Evolutionary conservation across 768 basidiomycete genomes (phyloP).

Genomic region (Neoboletus brunneissimus): DNA sequence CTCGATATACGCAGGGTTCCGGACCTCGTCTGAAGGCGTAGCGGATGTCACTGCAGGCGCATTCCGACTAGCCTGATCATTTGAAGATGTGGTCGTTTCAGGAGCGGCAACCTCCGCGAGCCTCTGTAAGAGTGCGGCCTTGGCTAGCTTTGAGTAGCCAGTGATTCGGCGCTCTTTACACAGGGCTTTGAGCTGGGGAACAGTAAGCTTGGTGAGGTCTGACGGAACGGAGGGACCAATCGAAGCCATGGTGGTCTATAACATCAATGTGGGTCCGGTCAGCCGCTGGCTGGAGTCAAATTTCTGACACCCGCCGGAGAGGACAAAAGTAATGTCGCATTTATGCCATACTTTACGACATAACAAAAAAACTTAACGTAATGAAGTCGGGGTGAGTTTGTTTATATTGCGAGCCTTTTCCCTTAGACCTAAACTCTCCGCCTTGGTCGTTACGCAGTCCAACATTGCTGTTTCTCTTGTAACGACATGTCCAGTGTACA

Average conservation of each 20-base stretch:
- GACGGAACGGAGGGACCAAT: not conserved
- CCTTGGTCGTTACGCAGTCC: too few relatives aligned
- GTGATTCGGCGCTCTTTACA: conserved; percentile 62
- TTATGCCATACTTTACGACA: too few relatives aligned
- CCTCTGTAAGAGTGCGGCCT: conserved; percentile 54
- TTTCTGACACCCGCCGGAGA: too few relatives aligned
- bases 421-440: too few relatives aligned
- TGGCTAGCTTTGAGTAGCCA: conserved; percentile 68
- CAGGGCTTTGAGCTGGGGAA: conserved; percentile 60
- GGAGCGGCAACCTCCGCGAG: conserved; percentile 19
- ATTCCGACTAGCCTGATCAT: not conserved
- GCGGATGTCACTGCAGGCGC: not conserved
- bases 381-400: too few relatives aligned
- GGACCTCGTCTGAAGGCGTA: not conserved
- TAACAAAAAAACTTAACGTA: too few relatives aligned
- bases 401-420: too few relatives aligned
- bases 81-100: not conserved
- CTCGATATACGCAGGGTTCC: not conserved
- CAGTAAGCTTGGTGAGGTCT: conserved; percentile 43
- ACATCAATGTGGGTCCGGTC: not conserved
- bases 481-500: too few relatives aligned
- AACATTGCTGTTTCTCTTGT: too few relatives aligned
- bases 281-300: not conserved
- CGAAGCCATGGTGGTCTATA: conserved; percentile 8
- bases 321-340: too few relatives aligned